Conservation (phyloP, 1,284 basidiomycete species). For the Mycosarcoma maydis region DNA sequence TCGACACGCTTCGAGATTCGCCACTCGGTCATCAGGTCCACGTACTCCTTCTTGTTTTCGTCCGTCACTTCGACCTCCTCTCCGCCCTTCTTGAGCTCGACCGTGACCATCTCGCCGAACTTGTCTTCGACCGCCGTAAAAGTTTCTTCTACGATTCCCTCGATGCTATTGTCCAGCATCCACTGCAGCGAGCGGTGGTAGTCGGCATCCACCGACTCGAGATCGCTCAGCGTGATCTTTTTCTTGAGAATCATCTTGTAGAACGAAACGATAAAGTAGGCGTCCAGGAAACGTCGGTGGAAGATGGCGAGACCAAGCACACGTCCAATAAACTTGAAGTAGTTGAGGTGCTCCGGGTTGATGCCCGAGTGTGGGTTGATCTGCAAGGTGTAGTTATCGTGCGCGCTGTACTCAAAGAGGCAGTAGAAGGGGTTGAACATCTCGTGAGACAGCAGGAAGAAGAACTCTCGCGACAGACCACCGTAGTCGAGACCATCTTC, state of each 20-base stretch:
- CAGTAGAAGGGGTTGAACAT: constrained; percentile 82
- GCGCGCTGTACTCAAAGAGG: constrained; percentile 97
- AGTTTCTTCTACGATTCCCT: constrained; percentile 65
- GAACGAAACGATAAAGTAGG: constrained; percentile 98
- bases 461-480: constrained; percentile 98
- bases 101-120: constrained; percentile 93
- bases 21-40: constrained; percentile 92
- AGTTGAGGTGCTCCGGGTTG: constrained; percentile 98
- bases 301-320: constrained; percentile 94
- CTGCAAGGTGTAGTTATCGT: constrained; percentile 98
- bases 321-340: constrained; percentile 99
- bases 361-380: constrained; percentile 97
- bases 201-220: constrained; percentile 66
- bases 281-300: constrained; percentile 97
- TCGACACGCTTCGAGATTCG: constrained; percentile 89
- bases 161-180: constrained; percentile 75
- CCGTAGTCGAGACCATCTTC: constrained; percentile 99
- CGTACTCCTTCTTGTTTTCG: constrained; percentile 99
- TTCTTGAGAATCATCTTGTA: constrained; percentile 86
- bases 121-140: constrained; percentile 83
- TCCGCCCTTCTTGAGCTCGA: constrained; percentile 89
- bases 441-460: constrained; percentile 98
- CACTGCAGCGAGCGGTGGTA: constrained; percentile 90
- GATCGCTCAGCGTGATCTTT: constrained; percentile 64
- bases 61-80: constrained; percentile 87